Evolutionary conservation across 306 rosid species (phyloP).

Genomic region (Dalbergia cultrata): DNA sequence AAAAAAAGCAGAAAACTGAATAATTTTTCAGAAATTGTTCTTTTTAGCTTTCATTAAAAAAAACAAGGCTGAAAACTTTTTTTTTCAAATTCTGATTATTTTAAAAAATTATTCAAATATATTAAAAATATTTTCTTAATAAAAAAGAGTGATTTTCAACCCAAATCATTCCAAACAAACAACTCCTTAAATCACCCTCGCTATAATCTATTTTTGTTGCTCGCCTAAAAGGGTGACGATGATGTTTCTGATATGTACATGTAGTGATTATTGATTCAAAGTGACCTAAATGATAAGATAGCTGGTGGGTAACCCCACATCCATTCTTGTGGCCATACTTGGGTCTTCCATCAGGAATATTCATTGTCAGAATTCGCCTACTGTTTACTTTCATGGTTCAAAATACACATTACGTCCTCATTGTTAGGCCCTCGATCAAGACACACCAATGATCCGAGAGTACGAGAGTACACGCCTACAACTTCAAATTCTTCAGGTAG

Average conservation of each 20-base stretch:
- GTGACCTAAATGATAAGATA: constrained; percentile 41
- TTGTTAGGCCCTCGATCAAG: background rate
- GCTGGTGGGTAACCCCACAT: constrained; percentile 27
- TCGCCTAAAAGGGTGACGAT: constrained; percentile 11
- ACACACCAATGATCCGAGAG: background rate
- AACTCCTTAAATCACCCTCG: background rate
- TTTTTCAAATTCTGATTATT: too few relatives aligned
- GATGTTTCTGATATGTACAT: constrained; percentile 17
- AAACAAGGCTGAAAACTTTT: too few relatives aligned
- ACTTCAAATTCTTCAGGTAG: constrained; percentile 18
- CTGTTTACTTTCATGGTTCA: constrained; percentile 28
- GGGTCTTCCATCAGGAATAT: constrained; percentile 24
- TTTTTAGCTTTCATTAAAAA: too few relatives aligned
- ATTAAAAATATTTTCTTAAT: too few relatives aligned
- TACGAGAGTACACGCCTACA: background rate
- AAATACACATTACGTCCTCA: constrained; percentile 32
- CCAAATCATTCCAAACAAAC: too few relatives aligned
- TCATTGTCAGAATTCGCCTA: constrained; percentile 1
- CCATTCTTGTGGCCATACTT: constrained; percentile 30
- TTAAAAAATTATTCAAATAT: too few relatives aligned
- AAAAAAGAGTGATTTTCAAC: too few relatives aligned
- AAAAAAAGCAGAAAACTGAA: too few relatives aligned
- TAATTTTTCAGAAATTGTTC: too few relatives aligned
- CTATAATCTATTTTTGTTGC: background rate
- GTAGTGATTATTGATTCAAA: background rate